phyloP scores from a whole-genome alignment of 805 yeast genomes.

The Metschnikowia baotianmanensis region DNA sequence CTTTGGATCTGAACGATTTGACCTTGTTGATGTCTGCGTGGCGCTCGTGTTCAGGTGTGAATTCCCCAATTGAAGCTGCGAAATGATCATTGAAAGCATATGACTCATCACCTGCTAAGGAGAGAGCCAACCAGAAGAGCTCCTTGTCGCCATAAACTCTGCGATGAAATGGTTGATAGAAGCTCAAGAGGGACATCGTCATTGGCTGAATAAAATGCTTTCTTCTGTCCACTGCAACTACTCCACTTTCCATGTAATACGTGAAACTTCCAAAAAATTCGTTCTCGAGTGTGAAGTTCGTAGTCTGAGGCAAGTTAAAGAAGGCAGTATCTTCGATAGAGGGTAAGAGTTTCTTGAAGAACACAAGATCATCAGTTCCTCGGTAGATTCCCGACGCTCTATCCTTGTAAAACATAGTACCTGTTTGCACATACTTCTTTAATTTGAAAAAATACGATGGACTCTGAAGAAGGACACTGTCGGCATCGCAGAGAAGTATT shows the following conservation, averaged over 20 bases:
- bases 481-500: conserved; percentile 51
- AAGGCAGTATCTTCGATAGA: conserved; percentile 22
- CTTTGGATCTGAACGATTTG: conserved; percentile 33
- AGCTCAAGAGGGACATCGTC: conserved; percentile 32
- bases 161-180: conserved; percentile 10
- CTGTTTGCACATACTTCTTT: conserved; percentile 32
- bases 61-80: conserved; percentile 34
- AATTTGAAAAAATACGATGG: conserved; percentile 30
- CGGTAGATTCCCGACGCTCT: conserved; percentile 27
- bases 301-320: conserved; percentile 34
- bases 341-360: conserved; percentile 49
- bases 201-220: conserved; percentile 33
- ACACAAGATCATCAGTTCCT: conserved; percentile 35
- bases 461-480: conserved; percentile 42
- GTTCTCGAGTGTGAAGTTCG: conserved; percentile 32
- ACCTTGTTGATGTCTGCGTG: conserved; percentile 19
- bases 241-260: conserved; percentile 42
- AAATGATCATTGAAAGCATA: conserved; percentile 32
- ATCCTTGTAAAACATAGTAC: conserved; percentile 24
- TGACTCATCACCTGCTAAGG: conserved; percentile 26
- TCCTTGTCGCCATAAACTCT: conserved; percentile 38
- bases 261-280: conserved; percentile 33
- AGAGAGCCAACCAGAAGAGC: conserved; percentile 35
- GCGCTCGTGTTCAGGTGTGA: conserved; percentile 31
- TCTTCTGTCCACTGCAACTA: conserved; percentile 30